A percentile compares a stretch with the other conserved stretches of the same genome.
These are phyloP conservation scores for Oryza australiensis DNA, from an alignment of 176 grass and related monocot genomes.

Conservation along the genomic window DNA sequence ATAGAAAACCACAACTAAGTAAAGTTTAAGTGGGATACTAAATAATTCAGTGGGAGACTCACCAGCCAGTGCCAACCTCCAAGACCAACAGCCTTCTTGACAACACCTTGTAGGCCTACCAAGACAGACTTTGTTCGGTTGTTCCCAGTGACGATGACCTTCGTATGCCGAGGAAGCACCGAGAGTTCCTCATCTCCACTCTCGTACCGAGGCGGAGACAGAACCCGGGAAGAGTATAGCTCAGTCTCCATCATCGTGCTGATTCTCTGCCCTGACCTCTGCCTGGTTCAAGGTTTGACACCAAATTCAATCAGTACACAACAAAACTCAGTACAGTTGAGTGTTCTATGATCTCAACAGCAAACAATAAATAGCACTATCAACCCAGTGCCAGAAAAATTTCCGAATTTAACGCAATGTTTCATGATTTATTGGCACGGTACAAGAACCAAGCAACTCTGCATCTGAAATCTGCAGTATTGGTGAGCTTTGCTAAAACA, in stretches of 20 bases:
- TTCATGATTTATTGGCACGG: constrained; percentile 13
- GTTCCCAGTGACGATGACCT: constrained; percentile 85
- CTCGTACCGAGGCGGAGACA: constrained; percentile 51
- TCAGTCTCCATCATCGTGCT: constrained; percentile 66
- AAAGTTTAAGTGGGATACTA: constrained; percentile 23
- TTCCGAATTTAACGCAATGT: background rate
- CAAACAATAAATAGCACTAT: constrained; percentile 20
- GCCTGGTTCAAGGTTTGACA: constrained; percentile 9
- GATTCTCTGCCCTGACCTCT: constrained; percentile 1
- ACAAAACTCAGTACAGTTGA: constrained; percentile 33
- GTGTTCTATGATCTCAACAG: background rate
- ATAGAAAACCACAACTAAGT: constrained; percentile 14
- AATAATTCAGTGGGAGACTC: constrained; percentile 16
- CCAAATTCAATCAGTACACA: constrained; percentile 43
- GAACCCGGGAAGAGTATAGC: constrained; percentile 46
- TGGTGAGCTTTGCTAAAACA: constrained; percentile 3
- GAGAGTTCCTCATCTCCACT: constrained; percentile 66
- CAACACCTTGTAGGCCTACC: constrained; percentile 78
- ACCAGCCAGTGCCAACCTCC: constrained; percentile 96
- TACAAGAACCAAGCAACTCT: constrained; percentile 14
- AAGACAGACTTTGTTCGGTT: constrained; percentile 87
- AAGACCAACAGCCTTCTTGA: constrained; percentile 88
- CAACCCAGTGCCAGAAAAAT: background rate
- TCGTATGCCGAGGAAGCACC: constrained; percentile 70
- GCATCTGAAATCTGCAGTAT: background rate